Percentiles rank a stretch among this genome's conserved stretches.
Evolutionary conservation across 345 rosid species (phyloP).

Genomic region (Eucalyptus dawsonii): DNA sequence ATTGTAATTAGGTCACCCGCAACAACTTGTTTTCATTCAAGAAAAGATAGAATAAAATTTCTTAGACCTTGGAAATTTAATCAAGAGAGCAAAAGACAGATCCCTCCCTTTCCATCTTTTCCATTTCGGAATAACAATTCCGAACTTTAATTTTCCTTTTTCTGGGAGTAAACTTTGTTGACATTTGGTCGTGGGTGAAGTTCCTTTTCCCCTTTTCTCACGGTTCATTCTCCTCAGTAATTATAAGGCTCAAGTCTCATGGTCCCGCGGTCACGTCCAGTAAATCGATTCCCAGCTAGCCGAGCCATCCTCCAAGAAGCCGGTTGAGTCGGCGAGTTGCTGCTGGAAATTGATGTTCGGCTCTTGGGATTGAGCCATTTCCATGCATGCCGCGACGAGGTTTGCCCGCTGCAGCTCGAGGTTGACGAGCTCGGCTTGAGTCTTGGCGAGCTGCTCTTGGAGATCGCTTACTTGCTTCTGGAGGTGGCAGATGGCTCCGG

Average conservation of each 20-base stretch:
- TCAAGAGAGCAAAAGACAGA: not conserved
- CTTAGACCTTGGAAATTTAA: not conserved
- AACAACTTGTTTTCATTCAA: not conserved
- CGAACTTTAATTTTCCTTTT: not conserved
- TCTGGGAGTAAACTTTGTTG: not conserved
- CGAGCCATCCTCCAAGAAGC: not conserved
- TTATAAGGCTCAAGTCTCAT: not conserved
- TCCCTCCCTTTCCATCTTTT: not conserved
- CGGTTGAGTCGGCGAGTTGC: not conserved
- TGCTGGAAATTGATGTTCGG: not conserved
- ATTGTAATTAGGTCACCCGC: not conserved
- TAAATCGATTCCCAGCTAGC: not conserved
- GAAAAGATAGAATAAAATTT: not conserved
- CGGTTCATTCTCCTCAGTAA: not conserved
- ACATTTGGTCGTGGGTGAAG: not conserved
- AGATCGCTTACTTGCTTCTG: constrained; percentile 30
- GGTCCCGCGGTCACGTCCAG: not conserved
- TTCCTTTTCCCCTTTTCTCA: not conserved
- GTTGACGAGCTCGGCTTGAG: constrained; percentile 21
- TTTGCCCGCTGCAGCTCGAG: constrained; percentile 21
- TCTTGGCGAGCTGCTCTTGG: constrained; percentile 23
- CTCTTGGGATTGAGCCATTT: constrained; percentile 8
- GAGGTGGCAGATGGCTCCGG: constrained; percentile 28
- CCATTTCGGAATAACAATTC: not conserved
- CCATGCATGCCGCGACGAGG: constrained; percentile 20